Conservation (phyloP, 2,329 filamentous ascomycete genomes). For the Colletotrichum truncatum region DNA sequence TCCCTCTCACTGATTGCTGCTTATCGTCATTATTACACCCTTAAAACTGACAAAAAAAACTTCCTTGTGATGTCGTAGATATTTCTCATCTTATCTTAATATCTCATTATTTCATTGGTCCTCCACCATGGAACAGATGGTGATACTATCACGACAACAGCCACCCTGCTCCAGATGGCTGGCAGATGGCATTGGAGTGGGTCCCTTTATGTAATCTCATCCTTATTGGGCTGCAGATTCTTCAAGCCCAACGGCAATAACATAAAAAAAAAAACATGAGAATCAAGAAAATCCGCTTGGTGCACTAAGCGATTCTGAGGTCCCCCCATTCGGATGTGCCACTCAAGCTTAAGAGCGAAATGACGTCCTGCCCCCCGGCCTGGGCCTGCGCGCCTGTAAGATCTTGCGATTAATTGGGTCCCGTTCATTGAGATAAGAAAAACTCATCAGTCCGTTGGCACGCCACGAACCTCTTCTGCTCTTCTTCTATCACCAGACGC, state of each 20-base stretch:
- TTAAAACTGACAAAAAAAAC: too few species aligned
- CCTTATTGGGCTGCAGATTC: background rate
- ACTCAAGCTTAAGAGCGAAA: background rate
- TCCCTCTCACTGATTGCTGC: too few species aligned
- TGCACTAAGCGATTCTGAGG: slow-evolving; percentile 1
- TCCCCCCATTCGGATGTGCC: background rate
- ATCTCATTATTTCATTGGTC: too few species aligned
- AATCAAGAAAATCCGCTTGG: background rate
- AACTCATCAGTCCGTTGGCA: background rate
- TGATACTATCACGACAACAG: too few species aligned
- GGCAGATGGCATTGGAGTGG: too few species aligned
- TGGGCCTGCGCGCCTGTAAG: background rate
- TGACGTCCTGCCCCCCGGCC: background rate
- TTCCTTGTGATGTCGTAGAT: too few species aligned
- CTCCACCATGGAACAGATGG: too few species aligned
- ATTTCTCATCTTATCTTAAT: too few species aligned
- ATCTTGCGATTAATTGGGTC: slow-evolving; percentile 5
- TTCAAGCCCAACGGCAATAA: background rate
- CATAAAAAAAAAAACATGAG: too few species aligned
- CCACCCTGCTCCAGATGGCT: too few species aligned
- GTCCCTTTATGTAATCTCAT: background rate
- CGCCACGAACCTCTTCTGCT: background rate
- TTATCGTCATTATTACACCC: too few species aligned
- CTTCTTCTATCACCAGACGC: background rate
- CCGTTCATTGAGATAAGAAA: background rate